Evolutionary conservation across 805 yeast species (phyloP), one percentile per base, ranked within the genome.

Genomic region (Candida suzukii): DNA sequence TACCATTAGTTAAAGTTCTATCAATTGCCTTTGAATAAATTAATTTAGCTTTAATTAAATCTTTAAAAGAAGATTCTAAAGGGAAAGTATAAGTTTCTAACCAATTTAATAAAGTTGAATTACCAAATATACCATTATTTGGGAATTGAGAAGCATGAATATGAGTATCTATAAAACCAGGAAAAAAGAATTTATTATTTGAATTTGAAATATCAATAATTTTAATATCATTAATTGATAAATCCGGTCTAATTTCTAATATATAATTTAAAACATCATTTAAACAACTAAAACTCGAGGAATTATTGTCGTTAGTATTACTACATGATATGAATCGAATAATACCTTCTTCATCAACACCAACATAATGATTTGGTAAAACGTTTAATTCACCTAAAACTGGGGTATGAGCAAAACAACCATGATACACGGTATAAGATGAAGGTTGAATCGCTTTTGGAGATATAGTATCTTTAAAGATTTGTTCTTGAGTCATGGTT

Each of bases 31-130:
- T 72, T n/a, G 67, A 51, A 57, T 88, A 88, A 1, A 87, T 79
- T 4, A 63, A 51, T 13, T 61, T 49, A 0, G 95, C 95, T 38
- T 68, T 60, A 0, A 55, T 47, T 19, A 70, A 50, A 46, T 80
- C 75, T 18, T 61, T 63, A 42, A 84, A 69, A 5, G 83, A 70
- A 20, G 80, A 64, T 58, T 88, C 97, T 43, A 88, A 61, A 0
- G 95, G 93, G 67, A 87, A 88, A 0, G 97, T 88, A 56, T 85
- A 86, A 26, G 73, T 76, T n/a, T 74, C 70, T 40, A 88, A 68
- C 97, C 97, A 88, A 46, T 88, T 88, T 45, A 88, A 66, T 35
- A 88, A 67, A 3, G 93, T 88, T 2, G 84, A 69, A 45, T 80
- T 82, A 24, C 91, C 87, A 46, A 91, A 88, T 18, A 88, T 76